Evolutionary conservation across 2,329 filamentous ascomycete genomes (phyloP).

Genomic region (Sclerotiophoma versabilis): DNA sequence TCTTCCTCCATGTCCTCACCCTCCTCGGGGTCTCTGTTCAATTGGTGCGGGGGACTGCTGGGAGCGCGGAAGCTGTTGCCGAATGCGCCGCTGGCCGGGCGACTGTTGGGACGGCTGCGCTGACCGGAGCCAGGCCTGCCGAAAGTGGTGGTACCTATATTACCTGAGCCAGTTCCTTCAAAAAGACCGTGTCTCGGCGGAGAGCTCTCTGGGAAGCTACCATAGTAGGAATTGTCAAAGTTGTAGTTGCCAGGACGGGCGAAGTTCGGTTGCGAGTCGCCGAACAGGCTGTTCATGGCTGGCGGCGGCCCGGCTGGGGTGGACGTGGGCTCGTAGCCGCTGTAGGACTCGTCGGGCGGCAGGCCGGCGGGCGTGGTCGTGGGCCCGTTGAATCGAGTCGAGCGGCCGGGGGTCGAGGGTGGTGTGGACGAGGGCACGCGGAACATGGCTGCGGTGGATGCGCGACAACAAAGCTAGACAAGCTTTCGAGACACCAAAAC

Average conservation of each 20-base stretch:
- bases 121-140: slow-evolving; percentile 36
- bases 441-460: slow-evolving; percentile 37
- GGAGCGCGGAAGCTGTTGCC: slow-evolving; percentile 42
- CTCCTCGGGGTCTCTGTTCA: slow-evolving; percentile 37
- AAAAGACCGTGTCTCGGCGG: slow-evolving; percentile 41
- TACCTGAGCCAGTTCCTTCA: slow-evolving; percentile 38
- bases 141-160: slow-evolving; percentile 37
- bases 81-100: slow-evolving; percentile 36
- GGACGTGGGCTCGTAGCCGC: slow-evolving; percentile 57
- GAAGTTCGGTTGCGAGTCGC: slow-evolving; percentile 57
- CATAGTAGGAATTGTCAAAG: slow-evolving; percentile 31
- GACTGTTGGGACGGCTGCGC: slow-evolving; percentile 36
- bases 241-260: slow-evolving; percentile 25
- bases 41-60: slow-evolving; percentile 43
- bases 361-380: slow-evolving; percentile 66
- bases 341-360: slow-evolving; percentile 56
- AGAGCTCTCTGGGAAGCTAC: slow-evolving; percentile 38
- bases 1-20: slow-evolving; percentile 45
- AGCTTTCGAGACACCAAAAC: slow-evolving; percentile 7
- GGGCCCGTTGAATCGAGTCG: slow-evolving; percentile 44
- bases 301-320: slow-evolving; percentile 63
- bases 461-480: slow-evolving; percentile 12
- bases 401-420: slow-evolving; percentile 47
- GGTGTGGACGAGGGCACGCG: slow-evolving; percentile 43
- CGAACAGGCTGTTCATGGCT: slow-evolving; percentile 54